phyloP scores from a whole-genome alignment of 768 basidiomycete species.

The Pilatotrama ljubarskyi region DNA sequence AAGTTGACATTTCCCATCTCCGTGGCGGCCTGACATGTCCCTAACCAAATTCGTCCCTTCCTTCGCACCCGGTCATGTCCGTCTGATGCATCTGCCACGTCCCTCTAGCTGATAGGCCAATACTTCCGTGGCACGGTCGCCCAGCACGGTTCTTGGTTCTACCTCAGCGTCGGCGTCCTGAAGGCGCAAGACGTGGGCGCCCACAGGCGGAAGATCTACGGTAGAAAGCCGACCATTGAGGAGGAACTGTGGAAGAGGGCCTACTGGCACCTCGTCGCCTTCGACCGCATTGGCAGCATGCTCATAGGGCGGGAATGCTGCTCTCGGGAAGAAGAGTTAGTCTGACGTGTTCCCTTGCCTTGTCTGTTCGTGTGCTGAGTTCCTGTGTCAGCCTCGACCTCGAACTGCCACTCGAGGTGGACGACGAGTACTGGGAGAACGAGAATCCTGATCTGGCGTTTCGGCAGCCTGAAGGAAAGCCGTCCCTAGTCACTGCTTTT shows the following conservation, averaged over 20 bases:
- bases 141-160: slow-evolving; percentile 46
- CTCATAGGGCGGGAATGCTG: slow-evolving; percentile 56
- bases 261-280: slow-evolving; percentile 56
- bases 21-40: slow-evolving; percentile 1
- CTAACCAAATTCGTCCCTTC: neutral
- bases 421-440: slow-evolving; percentile 57
- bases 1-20: slow-evolving; percentile 28
- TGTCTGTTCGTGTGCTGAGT: neutral
- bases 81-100: neutral
- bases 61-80: neutral
- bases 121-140: slow-evolving; percentile 49
- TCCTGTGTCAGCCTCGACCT: slow-evolving; percentile 56
- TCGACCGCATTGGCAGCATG: slow-evolving; percentile 58
- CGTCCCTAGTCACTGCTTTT: slow-evolving; percentile 42
- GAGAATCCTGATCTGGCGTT: slow-evolving; percentile 42
- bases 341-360: slow-evolving; percentile 25
- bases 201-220: slow-evolving; percentile 42
- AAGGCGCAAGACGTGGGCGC: slow-evolving; percentile 61
- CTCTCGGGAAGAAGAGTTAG: slow-evolving; percentile 67
- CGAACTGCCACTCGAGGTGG: slow-evolving; percentile 57
- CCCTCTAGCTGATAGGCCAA: slow-evolving; percentile 46
- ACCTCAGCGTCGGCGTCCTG: slow-evolving; percentile 38
- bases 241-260: slow-evolving; percentile 53
- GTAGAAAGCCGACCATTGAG: slow-evolving; percentile 35
- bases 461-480: slow-evolving; percentile 47